Conservation (phyloP, 768 basidiomycete species). For the Lactarius hatsudake region DNA sequence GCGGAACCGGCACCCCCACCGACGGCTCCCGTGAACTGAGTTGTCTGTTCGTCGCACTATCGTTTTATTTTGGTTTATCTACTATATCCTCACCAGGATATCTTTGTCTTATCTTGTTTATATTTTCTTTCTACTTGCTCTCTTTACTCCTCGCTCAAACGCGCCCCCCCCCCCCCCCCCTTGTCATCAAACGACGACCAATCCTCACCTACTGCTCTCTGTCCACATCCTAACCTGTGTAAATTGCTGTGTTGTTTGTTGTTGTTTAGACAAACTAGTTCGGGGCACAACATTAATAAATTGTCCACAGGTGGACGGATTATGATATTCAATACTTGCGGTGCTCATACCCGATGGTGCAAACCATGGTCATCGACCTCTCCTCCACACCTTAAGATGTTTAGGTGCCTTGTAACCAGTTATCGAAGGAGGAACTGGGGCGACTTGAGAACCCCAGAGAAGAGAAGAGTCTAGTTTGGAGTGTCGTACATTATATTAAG, state of each 20-base stretch:
- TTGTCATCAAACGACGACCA: background rate
- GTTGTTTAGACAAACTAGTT: too few relatives aligned
- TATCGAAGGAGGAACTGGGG: too few relatives aligned
- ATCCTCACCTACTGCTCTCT: background rate
- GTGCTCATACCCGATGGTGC: background rate
- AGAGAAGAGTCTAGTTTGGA: background rate
- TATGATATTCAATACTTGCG: too few relatives aligned
- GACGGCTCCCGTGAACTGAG: background rate
- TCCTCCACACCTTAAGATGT: background rate
- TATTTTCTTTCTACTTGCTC: background rate
- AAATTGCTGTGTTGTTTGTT: background rate
- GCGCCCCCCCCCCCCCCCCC: too few relatives aligned
- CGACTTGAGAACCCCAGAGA: background rate
- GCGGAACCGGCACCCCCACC: background rate
- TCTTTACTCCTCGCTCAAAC: background rate
- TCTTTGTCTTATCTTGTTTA: background rate
- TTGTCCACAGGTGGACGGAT: too few relatives aligned
- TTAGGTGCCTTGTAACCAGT: too few relatives aligned
- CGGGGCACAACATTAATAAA: too few relatives aligned
- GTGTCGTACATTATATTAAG: background rate
- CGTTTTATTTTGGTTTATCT: background rate
- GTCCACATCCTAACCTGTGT: background rate
- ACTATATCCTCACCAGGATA: background rate
- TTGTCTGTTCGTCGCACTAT: background rate
- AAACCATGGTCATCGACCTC: background rate